Conservation (phyloP, 2,329 filamentous ascomycete species). For the Pezicula radicicola region DNA sequence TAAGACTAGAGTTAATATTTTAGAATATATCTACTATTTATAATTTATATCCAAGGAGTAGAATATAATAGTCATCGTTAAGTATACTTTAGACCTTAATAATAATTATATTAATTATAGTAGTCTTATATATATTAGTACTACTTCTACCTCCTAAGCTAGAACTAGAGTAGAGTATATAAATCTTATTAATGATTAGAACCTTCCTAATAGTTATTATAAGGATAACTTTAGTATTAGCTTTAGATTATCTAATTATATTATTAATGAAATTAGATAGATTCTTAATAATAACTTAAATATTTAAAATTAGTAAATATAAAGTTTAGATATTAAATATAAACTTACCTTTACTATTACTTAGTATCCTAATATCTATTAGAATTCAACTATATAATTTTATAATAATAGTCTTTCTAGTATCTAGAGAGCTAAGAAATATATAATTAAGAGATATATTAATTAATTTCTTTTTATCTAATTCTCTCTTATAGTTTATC, state of each 20-base stretch:
- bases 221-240: conserved; percentile 69
- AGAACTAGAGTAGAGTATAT: conserved; percentile 56
- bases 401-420: conserved; percentile 73
- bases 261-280: conserved; percentile 70
- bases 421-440: conserved; percentile 70
- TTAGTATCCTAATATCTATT: conserved; percentile 63
- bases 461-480: conserved; percentile 56
- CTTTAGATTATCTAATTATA: conserved; percentile 63
- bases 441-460: conserved; percentile 64
- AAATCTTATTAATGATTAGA: conserved; percentile 77
- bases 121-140: conserved; percentile 53
- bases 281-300: conserved; percentile 65
- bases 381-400: conserved; percentile 70
- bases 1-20: conserved; percentile 63
- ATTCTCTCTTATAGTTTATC: conserved; percentile 63
- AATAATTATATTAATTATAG: conserved; percentile 71
- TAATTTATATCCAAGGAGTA: conserved; percentile 68
- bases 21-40: conserved; percentile 62
- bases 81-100: conserved; percentile 67
- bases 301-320: conserved; percentile 17
- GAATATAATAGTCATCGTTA: conserved; percentile 69
- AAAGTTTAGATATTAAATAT: no score
- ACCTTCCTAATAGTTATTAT: conserved; percentile 67
- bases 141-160: conserved; percentile 27
- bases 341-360: conserved; percentile 65